phyloP scores from a whole-genome alignment of 2,329 filamentous ascomycete genomes.

The Hypoxylon rubiginosum region DNA sequence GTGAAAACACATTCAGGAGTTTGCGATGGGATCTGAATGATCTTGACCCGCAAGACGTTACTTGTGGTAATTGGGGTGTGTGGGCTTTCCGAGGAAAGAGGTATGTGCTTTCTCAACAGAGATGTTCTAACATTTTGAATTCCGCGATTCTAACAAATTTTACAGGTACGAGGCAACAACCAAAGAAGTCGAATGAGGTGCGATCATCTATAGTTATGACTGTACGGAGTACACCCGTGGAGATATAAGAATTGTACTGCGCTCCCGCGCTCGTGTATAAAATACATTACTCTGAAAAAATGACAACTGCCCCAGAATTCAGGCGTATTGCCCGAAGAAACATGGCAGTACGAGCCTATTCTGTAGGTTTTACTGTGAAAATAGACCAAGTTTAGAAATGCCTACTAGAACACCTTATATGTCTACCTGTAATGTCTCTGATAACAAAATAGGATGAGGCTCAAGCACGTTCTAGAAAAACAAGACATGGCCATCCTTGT shows the following conservation, averaged over 20 bases:
- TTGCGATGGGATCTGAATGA: slow-evolving; percentile 98
- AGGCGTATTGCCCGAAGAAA: not conserved
- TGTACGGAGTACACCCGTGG: slow-evolving; percentile 14
- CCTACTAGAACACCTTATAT: not conserved
- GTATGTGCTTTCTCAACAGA: slow-evolving; percentile 62
- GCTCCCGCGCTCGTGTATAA: slow-evolving; percentile 16
- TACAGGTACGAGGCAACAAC: slow-evolving; percentile 73
- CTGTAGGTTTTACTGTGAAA: slow-evolving; percentile 3
- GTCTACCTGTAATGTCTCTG: not conserved
- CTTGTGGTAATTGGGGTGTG: slow-evolving; percentile 95
- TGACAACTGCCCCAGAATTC: slow-evolving; percentile 1
- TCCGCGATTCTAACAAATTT: slow-evolving; percentile 51
- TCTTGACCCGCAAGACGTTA: slow-evolving; percentile 91
- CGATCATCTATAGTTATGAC: slow-evolving; percentile 3
- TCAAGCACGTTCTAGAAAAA: slow-evolving; percentile 17
- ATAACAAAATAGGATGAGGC: slow-evolving; percentile 25
- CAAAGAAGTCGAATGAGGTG: slow-evolving; percentile 58
- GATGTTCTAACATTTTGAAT: not conserved
- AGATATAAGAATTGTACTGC: slow-evolving; percentile 1
- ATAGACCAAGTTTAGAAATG: not conserved
- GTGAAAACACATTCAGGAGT: slow-evolving; percentile 94
- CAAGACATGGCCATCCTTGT: slow-evolving; percentile 30
- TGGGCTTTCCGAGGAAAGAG: slow-evolving; percentile 99
- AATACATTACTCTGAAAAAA: slow-evolving; percentile 19
- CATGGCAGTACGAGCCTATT: not conserved